Evolutionary conservation across 768 basidiomycete species (phyloP).

Genomic region (Auricularia cornea): DNA sequence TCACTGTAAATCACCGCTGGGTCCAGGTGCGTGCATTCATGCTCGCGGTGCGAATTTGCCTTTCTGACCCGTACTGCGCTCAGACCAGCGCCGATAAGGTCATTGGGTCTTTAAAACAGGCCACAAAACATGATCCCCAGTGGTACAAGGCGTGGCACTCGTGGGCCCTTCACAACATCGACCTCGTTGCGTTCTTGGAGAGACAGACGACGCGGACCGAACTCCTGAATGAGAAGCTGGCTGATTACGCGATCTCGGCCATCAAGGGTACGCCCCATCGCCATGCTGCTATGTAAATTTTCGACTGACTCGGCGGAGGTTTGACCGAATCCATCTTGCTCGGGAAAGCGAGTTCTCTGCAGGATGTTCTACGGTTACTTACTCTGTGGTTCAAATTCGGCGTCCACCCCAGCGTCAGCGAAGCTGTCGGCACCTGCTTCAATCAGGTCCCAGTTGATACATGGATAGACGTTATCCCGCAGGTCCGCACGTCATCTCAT

Average conservation of each 20-base stretch:
- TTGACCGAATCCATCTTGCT: conserved; percentile 95
- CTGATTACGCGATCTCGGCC: conserved; percentile 82
- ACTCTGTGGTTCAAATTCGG: conserved; percentile 91
- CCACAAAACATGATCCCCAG: conserved; percentile 35
- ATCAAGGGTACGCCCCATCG: conserved; percentile 45
- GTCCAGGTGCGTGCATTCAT: conserved; percentile 16
- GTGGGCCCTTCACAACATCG: conserved; percentile 40
- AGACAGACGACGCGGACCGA: conserved; percentile 44
- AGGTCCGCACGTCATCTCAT: conserved; percentile 21
- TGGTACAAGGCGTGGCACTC: conserved; percentile 48
- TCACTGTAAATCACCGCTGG: neutral
- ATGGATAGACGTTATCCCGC: conserved; percentile 41
- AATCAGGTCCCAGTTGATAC: conserved; percentile 24
- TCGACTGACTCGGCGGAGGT: conserved; percentile 19
- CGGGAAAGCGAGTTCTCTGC: conserved; percentile 81
- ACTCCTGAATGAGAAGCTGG: conserved; percentile 45
- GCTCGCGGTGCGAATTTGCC: conserved; percentile 22
- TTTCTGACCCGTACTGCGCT: conserved; percentile 17
- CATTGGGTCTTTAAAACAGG: conserved; percentile 30
- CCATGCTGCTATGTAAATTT: neutral
- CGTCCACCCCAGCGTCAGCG: conserved; percentile 86
- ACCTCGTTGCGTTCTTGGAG: conserved; percentile 60
- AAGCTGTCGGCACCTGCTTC: conserved; percentile 34
- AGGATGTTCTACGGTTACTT: conserved; percentile 86
- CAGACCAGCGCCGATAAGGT: conserved; percentile 27